Percentiles rank a stretch among this genome's conserved stretches.
Conservation (phyloP, 805 yeast genomes). For the Candida caryicola region DNA sequence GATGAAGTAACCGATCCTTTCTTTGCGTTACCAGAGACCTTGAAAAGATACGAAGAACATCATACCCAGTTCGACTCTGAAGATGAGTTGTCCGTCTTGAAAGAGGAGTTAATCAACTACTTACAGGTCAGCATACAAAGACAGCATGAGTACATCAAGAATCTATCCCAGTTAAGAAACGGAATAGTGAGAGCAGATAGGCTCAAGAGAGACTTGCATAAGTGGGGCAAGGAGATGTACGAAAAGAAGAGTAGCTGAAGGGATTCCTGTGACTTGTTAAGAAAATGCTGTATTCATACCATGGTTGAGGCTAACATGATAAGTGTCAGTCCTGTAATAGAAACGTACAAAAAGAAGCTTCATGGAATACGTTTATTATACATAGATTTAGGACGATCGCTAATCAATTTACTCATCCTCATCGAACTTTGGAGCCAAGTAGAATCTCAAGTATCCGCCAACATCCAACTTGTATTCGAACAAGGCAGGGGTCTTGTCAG, state of each 20-base stretch:
- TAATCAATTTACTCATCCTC: slow-evolving; percentile 62
- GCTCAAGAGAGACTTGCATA: slow-evolving; percentile 61
- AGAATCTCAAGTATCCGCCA: slow-evolving; percentile 91
- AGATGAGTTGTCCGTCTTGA: slow-evolving; percentile 52
- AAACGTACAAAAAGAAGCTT: too few species aligned
- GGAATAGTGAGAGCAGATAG: slow-evolving; percentile 79
- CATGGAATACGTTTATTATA: background rate
- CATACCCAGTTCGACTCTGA: slow-evolving; percentile 21
- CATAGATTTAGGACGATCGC: background rate
- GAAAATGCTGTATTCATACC: too few species aligned
- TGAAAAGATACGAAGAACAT: slow-evolving; percentile 29
- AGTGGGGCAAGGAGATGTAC: slow-evolving; percentile 86
- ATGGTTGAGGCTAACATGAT: too few species aligned
- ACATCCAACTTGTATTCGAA: slow-evolving; percentile 84
- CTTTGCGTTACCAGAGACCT: slow-evolving; percentile 55
- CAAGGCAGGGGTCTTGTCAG: slow-evolving; percentile 89
- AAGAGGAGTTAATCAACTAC: slow-evolving; percentile 47
- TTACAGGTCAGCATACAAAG: slow-evolving; percentile 45
- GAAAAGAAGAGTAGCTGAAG: slow-evolving; percentile 33
- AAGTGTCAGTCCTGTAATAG: too few species aligned
- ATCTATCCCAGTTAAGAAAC: slow-evolving; percentile 67
- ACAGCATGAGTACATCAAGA: slow-evolving; percentile 79
- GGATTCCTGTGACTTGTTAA: too few species aligned
- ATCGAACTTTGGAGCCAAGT: slow-evolving; percentile 96
- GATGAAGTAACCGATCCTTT: slow-evolving; percentile 52